phyloP scores from a whole-genome alignment of 2,329 filamentous ascomycete species.

The Venturia effusa region DNA sequence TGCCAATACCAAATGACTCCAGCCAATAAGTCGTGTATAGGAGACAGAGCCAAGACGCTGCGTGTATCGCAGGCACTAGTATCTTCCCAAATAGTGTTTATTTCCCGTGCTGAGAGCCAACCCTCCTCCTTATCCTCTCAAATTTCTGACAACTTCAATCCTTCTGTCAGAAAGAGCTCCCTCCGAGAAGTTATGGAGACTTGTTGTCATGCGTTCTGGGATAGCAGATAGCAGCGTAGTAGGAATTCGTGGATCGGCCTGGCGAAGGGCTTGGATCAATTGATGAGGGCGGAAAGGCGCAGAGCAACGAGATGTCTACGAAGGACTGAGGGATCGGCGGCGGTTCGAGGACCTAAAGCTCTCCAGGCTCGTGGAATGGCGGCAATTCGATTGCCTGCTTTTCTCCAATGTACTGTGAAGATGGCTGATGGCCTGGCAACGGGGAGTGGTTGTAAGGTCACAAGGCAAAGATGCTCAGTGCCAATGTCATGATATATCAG shows the following conservation, averaged over 20 bases:
- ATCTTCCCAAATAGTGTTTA: neutral
- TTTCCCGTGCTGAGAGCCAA: neutral
- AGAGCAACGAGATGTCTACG: neutral
- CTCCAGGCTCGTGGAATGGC: neutral
- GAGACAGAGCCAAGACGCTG: neutral
- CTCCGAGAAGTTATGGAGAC: neutral
- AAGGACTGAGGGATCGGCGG: neutral
- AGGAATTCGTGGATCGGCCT: neutral
- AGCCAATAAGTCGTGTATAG: neutral
- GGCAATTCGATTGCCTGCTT: neutral
- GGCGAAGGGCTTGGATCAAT: neutral
- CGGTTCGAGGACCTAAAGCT: neutral
- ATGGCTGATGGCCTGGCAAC: conserved; percentile 1
- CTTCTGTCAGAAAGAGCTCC: neutral
- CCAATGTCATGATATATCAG: neutral
- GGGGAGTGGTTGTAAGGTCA: neutral
- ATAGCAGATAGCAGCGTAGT: neutral
- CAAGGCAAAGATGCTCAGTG: neutral
- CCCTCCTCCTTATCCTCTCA: neutral
- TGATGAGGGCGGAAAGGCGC: neutral
- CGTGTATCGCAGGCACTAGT: neutral
- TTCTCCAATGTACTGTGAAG: neutral
- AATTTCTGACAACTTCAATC: neutral
- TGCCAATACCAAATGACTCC: neutral
- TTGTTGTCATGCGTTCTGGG: neutral